phyloP scores from a whole-genome alignment of 495 filamentous ascomycete genomes.

The Tetracladium setigerum region DNA sequence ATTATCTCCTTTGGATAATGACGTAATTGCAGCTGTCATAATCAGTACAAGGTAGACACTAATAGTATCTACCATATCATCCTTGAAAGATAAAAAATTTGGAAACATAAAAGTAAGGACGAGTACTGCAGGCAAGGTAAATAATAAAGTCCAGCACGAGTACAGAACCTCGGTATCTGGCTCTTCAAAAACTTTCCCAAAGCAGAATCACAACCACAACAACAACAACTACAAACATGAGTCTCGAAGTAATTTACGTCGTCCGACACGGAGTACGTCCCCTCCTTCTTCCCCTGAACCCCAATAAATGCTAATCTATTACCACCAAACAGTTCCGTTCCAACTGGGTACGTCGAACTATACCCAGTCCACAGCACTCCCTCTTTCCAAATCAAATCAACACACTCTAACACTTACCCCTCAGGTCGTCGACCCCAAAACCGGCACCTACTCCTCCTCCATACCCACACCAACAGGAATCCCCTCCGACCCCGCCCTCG shows the following conservation, averaged over 20 bases:
- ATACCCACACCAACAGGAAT: constrained; percentile 78
- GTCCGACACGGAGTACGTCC: constrained; percentile 73
- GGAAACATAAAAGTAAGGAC: too few relatives aligned
- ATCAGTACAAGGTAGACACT: too few relatives aligned
- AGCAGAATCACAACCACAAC: too few relatives aligned
- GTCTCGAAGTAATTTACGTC: constrained; percentile 74
- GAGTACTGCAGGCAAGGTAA: too few relatives aligned
- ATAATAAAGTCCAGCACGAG: too few relatives aligned
- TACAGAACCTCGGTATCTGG: too few relatives aligned
- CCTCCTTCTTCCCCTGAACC: neutral
- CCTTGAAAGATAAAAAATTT: too few relatives aligned
- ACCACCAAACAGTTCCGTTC: constrained; percentile 63
- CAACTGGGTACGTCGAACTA: constrained; percentile 25
- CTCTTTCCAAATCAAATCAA: neutral
- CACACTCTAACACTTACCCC: constrained; percentile 18
- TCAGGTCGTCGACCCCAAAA: constrained; percentile 73
- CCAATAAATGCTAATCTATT: neutral
- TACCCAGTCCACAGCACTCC: neutral
- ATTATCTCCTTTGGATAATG: too few relatives aligned
- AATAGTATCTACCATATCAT: too few relatives aligned
- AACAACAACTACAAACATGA: constrained; percentile 18
- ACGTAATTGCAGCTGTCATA: too few relatives aligned
- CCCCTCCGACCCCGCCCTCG: constrained; percentile 77
- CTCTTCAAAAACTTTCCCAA: too few relatives aligned
- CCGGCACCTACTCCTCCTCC: constrained; percentile 61